These are phyloP conservation scores for Candida verbasci DNA, from an alignment of 805 yeast genomes.

Conservation along the genomic window DNA sequence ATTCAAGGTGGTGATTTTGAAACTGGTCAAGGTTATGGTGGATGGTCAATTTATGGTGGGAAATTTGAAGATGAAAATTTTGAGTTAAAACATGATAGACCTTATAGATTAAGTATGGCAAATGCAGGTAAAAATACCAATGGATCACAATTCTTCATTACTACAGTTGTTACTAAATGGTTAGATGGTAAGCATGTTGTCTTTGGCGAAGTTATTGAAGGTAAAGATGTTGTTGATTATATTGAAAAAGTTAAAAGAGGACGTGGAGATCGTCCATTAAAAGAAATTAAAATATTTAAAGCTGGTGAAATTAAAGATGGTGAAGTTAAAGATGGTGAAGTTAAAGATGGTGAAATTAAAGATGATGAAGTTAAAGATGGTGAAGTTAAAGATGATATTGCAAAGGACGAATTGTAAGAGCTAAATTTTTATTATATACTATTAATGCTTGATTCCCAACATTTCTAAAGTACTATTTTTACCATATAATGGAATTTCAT, in stretches of 20 bases:
- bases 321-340: conserved; percentile 23
- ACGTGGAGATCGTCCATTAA: conserved; percentile 64
- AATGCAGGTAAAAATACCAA: conserved; percentile 98
- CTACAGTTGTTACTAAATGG: conserved; percentile 89
- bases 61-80: conserved; percentile 80
- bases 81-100: conserved; percentile 69
- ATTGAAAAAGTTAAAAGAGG: conserved; percentile 70
- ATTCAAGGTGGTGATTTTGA: conserved; percentile 48
- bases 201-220: conserved; percentile 89
- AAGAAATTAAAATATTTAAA: conserved; percentile 58
- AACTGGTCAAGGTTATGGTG: conserved; percentile 45
- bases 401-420: no score
- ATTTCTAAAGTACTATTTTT: conserved; percentile 36
- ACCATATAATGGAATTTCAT: conserved; percentile 37
- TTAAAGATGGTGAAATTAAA: no score
- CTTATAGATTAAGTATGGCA: conserved; percentile 88
- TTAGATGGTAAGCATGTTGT: conserved; percentile 93
- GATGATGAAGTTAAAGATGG: no score
- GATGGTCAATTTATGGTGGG: conserved; percentile 57
- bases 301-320: conserved; percentile 50
- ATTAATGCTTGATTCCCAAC: conserved; percentile 21
- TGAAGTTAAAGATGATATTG: no score
- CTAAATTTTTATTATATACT: no score
- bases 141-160: conserved; percentile 96
- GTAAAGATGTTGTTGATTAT: conserved; percentile 73